These are phyloP conservation scores for Ustilago esculenta DNA, from an alignment of 1,284 basidiomycete species.

Conservation along the genomic window DNA sequence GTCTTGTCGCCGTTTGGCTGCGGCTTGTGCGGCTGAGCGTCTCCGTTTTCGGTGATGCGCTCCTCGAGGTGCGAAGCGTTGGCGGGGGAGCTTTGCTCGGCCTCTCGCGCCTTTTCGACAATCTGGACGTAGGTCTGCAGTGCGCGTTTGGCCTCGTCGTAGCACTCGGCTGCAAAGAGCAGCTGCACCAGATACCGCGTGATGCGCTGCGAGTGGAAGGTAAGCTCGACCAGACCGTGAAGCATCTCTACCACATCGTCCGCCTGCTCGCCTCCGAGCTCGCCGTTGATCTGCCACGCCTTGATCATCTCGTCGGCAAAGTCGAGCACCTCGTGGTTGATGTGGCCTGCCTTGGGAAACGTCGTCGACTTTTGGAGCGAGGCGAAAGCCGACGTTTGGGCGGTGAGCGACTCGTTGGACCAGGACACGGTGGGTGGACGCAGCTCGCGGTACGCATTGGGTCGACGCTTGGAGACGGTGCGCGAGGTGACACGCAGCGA, in stretches of 20 bases:
- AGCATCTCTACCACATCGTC: constrained; percentile 63
- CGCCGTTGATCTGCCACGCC: constrained; percentile 75
- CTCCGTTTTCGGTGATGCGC: constrained; percentile 9
- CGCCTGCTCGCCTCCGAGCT: constrained; percentile 56
- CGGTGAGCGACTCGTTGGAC: constrained; percentile 58
- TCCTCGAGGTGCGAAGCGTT: constrained; percentile 17
- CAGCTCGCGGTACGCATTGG: constrained; percentile 36
- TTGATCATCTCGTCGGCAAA: constrained; percentile 84
- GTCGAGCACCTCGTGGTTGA: constrained; percentile 81
- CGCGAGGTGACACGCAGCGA: constrained; percentile 43
- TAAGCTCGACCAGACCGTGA: constrained; percentile 57
- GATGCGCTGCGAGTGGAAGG: constrained; percentile 64
- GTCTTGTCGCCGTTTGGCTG: constrained; percentile 13
- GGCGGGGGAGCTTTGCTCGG: constrained; percentile 20
- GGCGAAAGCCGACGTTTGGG: constrained; percentile 40
- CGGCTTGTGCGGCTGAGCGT: constrained; percentile 7
- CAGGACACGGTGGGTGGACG: constrained; percentile 50
- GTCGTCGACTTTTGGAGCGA: constrained; percentile 70
- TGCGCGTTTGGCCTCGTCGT: constrained; percentile 57
- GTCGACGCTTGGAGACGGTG: constrained; percentile 59
- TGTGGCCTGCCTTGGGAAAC: constrained; percentile 85
- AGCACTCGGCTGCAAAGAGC: constrained; percentile 60
- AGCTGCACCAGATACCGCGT: constrained; percentile 55
- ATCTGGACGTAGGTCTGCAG: constrained; percentile 59
- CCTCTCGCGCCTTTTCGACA: constrained; percentile 62